Evolutionary conservation across 805 yeast species (phyloP), one percentile per base, ranked within the genome.

Genomic region (Candida piceae): DNA sequence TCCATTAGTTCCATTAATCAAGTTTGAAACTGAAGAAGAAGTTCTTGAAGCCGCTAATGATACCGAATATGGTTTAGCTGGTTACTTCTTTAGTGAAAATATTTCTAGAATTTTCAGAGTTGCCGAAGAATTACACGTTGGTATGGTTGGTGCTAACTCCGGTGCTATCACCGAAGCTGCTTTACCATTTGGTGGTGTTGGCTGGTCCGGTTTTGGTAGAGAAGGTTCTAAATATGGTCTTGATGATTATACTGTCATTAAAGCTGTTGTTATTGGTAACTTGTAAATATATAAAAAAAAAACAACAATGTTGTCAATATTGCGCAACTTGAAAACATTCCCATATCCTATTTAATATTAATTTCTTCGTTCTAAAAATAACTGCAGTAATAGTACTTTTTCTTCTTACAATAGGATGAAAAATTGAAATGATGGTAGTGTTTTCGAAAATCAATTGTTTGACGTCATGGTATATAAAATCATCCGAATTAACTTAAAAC

Each of bases 131-230:
- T 66, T 85, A 35, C 77, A 85, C 46, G 76, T 71, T 20, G 95
- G 94, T 32, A 85, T 85, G 94, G 72, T 85, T 36, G 93, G 93
- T 29, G 78, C 76, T 39, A 85, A 85, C 61, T 76, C 87, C 9
- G 93, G 93, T 19, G 63, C 73, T 9, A 73, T 85, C 38, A 75
- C 85, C 13, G 90, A 68, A 45, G 72, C 83, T 15, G 69, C 81
- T n/a, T 53, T 78, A 43, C 84, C 85, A 30, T 80, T 79, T 52
- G 94, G 94, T 16, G 94, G 94, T 35, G 70, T 84, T 32, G 81
- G 81, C 53, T 76, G 80, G 59, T 77, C 85, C 25, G 94, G 90
- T 1, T 80, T 79, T 49, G 90, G 93, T 36, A 74, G 88, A 60
- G 89, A 83, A 63, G 89, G 88, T 39, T 80, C 88, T 17, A 71